Evolutionary conservation across 371 early-diverging fungal genomes (phyloP), one percentile per base, ranked within the genome.

Genomic region (Lichtheimia ornata): DNA sequence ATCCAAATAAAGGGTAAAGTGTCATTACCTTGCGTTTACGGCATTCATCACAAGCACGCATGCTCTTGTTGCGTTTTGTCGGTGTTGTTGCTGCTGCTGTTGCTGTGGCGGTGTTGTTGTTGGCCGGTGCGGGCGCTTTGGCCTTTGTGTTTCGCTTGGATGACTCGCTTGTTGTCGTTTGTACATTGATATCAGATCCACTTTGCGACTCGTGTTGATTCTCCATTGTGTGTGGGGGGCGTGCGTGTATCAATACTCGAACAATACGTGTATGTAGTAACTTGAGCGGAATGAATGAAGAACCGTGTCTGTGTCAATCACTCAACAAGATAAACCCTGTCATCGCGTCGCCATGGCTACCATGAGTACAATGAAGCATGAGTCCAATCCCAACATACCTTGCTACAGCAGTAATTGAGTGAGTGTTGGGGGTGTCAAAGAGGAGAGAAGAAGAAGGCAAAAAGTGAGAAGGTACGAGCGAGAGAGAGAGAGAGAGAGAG

Each of bases 1-100:
- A 6, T 11, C 35, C 35, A 35, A 9, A 35, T 35, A 35, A 35
- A 35, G 35, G 35, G 5, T 27, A 17, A 4, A 25, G 13, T 51
- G 56, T 52, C 14, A 42, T 40, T 74, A 81, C 81, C 74, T 81
- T 81, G 59, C 81, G 67, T 58, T 78, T 81, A 63, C 81, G 62
- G 66, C 81, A 81, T 62, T 78, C 79, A 58, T 78, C 79, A 53
- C 81, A 81, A 7, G 81, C 81, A 53, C 76, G 62, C 42, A 64
- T 70, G 11, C 68, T 76, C 58, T 81, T 81, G 20, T 67, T 68
- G 43, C 81, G 67, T 56, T 76, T 77, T 18, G 35, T 35, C 35
- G 35, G 35, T 35, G 35, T 35, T 35, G 35, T 2, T 6, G 61
- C 60, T 45, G 62, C 64, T 42, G 59, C 63, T 35, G 35, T 2